phyloP scores from a whole-genome alignment of 73 alveolate genomes.

The Paramecium bursaria region DNA sequence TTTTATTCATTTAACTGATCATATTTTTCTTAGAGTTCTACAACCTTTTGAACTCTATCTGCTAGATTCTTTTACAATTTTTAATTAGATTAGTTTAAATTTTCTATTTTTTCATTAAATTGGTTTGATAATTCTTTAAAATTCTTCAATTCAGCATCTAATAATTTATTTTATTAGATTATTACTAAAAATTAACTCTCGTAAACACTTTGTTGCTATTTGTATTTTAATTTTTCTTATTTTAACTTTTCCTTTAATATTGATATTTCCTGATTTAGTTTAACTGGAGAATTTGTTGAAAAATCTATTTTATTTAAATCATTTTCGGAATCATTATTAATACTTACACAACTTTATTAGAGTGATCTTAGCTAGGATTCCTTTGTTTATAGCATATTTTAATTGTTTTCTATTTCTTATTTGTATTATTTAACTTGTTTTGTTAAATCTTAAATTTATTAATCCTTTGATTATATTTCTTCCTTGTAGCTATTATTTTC shows the following conservation, averaged over 20 bases:
- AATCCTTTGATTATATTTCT: neutral
- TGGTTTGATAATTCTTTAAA: neutral
- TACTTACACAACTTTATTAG: neutral
- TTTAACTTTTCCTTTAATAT: neutral
- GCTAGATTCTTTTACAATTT: neutral
- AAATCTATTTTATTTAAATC: constrained; percentile 4
- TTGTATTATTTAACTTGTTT: too few relatives aligned
- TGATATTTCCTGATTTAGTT: neutral
- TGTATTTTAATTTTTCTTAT: neutral
- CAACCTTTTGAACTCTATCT: constrained; percentile 4
- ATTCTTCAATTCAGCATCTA: neutral
- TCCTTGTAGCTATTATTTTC: too few relatives aligned
- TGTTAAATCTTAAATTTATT: neutral
- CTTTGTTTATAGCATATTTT: neutral
- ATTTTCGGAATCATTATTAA: neutral
- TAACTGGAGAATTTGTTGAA: neutral
- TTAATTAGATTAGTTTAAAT: neutral
- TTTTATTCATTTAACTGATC: constrained; percentile 14
- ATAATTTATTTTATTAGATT: neutral
- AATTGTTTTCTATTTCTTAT: neutral
- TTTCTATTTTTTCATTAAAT: constrained; percentile 12
- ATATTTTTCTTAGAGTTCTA: constrained; percentile 20
- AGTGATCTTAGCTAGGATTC: neutral
- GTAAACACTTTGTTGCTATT: neutral
- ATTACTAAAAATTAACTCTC: constrained; percentile 23